Percentiles rank a stretch among this genome's conserved stretches.
Conservation (phyloP, 257 asterid genomes). For the Solanum medicagineum region DNA sequence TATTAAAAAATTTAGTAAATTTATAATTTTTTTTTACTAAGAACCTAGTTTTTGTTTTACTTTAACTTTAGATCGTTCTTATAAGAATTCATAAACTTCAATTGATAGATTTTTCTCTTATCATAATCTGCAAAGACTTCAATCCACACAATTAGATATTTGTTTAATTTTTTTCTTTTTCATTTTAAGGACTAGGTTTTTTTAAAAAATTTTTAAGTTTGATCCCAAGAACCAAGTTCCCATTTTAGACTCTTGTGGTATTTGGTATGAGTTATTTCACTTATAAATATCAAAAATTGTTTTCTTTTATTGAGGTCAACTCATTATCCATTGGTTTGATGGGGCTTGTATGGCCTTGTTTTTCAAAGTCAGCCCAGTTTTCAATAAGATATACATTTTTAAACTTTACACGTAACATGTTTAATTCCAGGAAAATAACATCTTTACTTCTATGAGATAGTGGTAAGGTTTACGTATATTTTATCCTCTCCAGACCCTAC, state of each 20-base stretch:
- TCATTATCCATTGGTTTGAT: background rate
- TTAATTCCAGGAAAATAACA: too few species aligned
- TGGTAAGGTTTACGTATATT: too few species aligned
- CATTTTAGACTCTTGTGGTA: background rate
- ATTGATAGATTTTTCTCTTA: background rate
- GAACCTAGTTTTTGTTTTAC: too few species aligned
- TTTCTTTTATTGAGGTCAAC: background rate
- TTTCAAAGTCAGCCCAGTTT: background rate
- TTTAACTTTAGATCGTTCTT: too few species aligned
- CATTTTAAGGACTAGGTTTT: background rate
- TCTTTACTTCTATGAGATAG: too few species aligned
- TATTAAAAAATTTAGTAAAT: too few species aligned
- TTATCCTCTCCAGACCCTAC: too few species aligned
- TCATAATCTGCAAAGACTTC: too few species aligned
- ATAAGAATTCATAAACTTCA: background rate
- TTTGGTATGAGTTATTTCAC: background rate
- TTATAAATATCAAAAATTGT: background rate
- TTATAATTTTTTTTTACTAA: too few species aligned
- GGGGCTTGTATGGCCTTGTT: background rate
- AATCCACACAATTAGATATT: background rate
- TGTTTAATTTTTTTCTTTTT: background rate
- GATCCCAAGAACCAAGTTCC: background rate
- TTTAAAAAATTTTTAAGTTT: background rate
- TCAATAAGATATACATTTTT: too few species aligned
- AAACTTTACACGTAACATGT: rapidly evolving